A percentile compares a stretch with the other conserved stretches of the same genome.
phyloP scores from a whole-genome alignment of 164 flowering plant species.

The Magnolia officinalis region DNA sequence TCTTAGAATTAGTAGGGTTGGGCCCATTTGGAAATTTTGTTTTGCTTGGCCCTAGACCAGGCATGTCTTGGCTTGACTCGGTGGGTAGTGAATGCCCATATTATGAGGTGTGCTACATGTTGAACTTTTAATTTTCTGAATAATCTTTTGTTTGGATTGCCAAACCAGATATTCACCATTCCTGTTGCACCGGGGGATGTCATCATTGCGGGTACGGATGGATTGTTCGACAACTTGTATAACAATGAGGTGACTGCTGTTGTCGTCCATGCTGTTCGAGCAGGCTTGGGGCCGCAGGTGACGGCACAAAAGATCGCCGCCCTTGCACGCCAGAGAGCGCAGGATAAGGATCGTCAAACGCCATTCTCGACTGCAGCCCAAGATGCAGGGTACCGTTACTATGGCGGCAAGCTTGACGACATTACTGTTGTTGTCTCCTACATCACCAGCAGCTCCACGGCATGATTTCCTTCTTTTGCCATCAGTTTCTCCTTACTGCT shows the following conservation, averaged over 20 bases:
- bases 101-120: not conserved
- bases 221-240: slow-evolving; percentile 86
- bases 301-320: slow-evolving; percentile 98
- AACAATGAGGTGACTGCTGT: slow-evolving; percentile 82
- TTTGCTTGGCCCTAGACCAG: too few relatives aligned
- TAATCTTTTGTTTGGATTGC: not conserved
- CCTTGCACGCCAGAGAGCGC: slow-evolving; percentile 87
- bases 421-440: slow-evolving; percentile 86
- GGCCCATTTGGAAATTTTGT: too few relatives aligned
- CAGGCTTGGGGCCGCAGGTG: slow-evolving; percentile 81
- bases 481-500: not conserved
- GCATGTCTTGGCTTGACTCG: too few relatives aligned
- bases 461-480: slow-evolving; percentile 15
- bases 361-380: slow-evolving; percentile 95
- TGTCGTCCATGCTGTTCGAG: slow-evolving; percentile 78
- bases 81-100: too few relatives aligned
- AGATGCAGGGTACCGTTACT: slow-evolving; percentile 86
- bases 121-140: not conserved
- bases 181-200: slow-evolving; percentile 85
- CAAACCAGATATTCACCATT: slow-evolving; percentile 61
- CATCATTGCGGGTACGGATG: slow-evolving; percentile 88
- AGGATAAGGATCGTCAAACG: slow-evolving; percentile 76
- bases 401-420: slow-evolving; percentile 95
- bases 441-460: slow-evolving; percentile 39
- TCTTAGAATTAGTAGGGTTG: too few relatives aligned